Percentiles rank a stretch among this genome's conserved stretches.
Conservation (phyloP, 2,329 filamentous ascomycete species). For the Mariannaea elegans region DNA sequence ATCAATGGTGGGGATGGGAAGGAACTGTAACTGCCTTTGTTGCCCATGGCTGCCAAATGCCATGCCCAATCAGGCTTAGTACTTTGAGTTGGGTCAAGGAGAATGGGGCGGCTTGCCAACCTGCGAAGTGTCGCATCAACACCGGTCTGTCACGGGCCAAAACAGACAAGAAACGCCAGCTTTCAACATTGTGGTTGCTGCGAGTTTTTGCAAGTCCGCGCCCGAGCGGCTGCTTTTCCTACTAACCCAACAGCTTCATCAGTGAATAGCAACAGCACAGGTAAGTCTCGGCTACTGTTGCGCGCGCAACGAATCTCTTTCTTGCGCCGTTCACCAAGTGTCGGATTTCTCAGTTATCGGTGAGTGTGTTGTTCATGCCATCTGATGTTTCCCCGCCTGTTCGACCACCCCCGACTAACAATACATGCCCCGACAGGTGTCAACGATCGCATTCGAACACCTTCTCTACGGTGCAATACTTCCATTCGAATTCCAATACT, state of each 20-base stretch:
- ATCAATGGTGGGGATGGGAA: slow-evolving; percentile 33
- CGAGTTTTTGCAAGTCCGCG: slow-evolving; percentile 39
- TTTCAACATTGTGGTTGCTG: slow-evolving; percentile 37
- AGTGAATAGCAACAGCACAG: slow-evolving; percentile 25
- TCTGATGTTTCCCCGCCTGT: slow-evolving; percentile 26
- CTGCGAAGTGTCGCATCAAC: slow-evolving; percentile 42
- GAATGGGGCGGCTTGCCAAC: slow-evolving; percentile 36
- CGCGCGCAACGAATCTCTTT: not conserved
- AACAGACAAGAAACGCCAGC: slow-evolving; percentile 35
- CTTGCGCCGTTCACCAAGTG: slow-evolving; percentile 3
- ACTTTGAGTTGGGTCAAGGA: slow-evolving; percentile 34
- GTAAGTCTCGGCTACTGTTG: slow-evolving; percentile 25
- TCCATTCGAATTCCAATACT: not conserved
- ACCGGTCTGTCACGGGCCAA: slow-evolving; percentile 38
- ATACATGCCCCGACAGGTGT: slow-evolving; percentile 14
- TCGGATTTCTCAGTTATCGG: slow-evolving; percentile 34
- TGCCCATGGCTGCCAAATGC: slow-evolving; percentile 45
- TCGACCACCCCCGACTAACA: slow-evolving; percentile 30
- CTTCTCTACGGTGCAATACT: not conserved
- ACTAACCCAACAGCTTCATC: slow-evolving; percentile 34
- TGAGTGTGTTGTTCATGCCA: slow-evolving; percentile 29
- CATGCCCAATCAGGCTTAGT: slow-evolving; percentile 34
- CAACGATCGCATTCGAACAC: slow-evolving; percentile 1
- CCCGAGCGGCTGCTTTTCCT: slow-evolving; percentile 36
- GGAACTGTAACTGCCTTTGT: slow-evolving; percentile 34